Conservation (phyloP, 148 eudicot species). For the Rhododendron griersonianum region DNA sequence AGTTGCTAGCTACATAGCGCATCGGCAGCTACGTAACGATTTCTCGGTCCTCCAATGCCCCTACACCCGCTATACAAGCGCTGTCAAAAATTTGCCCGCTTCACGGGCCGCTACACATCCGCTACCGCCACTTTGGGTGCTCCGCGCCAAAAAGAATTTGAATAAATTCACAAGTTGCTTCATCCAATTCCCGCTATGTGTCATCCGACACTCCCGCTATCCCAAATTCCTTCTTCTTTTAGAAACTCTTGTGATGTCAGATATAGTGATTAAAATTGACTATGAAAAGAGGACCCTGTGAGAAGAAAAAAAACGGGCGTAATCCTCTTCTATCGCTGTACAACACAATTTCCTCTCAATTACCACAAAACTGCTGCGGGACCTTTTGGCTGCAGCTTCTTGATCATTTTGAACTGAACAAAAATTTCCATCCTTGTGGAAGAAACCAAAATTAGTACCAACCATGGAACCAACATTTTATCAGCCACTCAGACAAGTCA, state of each 20-base stretch:
- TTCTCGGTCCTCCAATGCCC: no score
- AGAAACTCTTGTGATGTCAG: not conserved
- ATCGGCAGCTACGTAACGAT: no score
- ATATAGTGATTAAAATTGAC: not conserved
- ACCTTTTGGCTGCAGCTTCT: not conserved
- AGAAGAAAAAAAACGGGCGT: constrained; percentile 3
- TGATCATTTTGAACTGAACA: constrained; percentile 3
- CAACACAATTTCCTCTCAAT: constrained; percentile 11
- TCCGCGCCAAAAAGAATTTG: no score
- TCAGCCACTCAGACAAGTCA: constrained; percentile 44
- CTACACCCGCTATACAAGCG: no score
- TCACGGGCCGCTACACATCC: no score
- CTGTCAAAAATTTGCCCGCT: no score
- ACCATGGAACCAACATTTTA: not conserved
- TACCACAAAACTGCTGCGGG: not conserved
- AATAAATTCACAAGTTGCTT: no score
- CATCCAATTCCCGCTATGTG: no score
- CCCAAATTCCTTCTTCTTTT: no score
- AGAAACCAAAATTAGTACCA: not conserved
- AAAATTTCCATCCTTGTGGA: not conserved
- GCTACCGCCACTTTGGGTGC: no score
- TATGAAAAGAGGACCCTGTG: constrained; percentile 1
- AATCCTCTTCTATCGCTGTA: constrained; percentile 3
- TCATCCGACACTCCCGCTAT: no score
- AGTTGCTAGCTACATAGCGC: no score